Evolutionary conservation across 2,329 filamentous ascomycete species (phyloP), one percentile per base, ranked within the genome.

Genomic region (Diaporthe humulicola): DNA sequence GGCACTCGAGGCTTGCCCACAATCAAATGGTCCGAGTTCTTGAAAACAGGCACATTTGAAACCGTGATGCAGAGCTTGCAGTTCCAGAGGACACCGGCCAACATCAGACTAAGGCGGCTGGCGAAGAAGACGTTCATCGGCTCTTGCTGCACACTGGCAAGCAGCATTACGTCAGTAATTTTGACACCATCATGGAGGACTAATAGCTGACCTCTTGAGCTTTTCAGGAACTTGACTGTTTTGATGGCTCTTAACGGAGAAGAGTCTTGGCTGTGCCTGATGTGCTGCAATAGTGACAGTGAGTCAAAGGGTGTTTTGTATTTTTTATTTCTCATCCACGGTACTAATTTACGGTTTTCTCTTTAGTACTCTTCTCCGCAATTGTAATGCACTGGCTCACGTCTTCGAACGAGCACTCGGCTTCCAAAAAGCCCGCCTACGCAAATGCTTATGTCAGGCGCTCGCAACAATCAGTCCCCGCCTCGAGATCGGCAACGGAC

Each of bases 341-440:
- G 1, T 28, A 9, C 64, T 67, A 15, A 67, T 28, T 2, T 17
- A 25, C 12, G 7, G 7, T 52, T 28, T 2, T 19, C 19, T 7
- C 1, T 2, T 19, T 19, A 67, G 64, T 67, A 7, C 64, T 67
- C 8, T 67, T 67, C 22, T 67, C 64, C 33, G 64, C 64, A 19
- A 52, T 67, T 8, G 64, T 67, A 3, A 67, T 67, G 64, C 64
- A 67, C 45, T 67, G 45, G 45, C 64, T 67, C 33, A 67, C 64
- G 6, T 67, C 64, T 1, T 67, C 64, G 22, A 67, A 67, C 45
- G 64, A 67, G 30, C 64, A 67, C 45, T 52, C 64, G 14, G 64
- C 64, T 1, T 38, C 64, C 12, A 67, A 67, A 25, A 52, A 38
- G 22, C 64, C 64, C 22, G 22, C 22, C 7, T 52, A 67, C 30